A percentile compares a stretch with the other conserved stretches of the same genome.
phyloP scores from a whole-genome alignment of 352 stramenopile species.

The Phytophthora ramorum region DNA sequence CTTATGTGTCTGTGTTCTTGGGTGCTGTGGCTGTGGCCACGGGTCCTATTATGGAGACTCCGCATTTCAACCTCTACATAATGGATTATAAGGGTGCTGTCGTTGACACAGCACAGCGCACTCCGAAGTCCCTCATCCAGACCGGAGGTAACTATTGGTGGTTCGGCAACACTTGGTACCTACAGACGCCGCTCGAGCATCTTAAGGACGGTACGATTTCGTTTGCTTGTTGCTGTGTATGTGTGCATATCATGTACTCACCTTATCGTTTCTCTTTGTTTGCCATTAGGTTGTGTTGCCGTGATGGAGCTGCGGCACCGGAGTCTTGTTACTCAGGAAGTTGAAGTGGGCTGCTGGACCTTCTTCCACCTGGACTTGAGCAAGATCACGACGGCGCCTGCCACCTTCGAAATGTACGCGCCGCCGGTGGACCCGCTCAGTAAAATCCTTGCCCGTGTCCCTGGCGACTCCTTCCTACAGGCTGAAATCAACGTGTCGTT shows the following conservation, averaged over 20 bases:
- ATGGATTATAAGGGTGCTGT: slow-evolving; percentile 77
- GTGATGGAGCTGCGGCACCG: slow-evolving; percentile 89
- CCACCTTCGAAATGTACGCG: slow-evolving; percentile 91
- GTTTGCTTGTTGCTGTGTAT: slow-evolving; percentile 1
- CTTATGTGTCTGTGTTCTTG: slow-evolving; percentile 89
- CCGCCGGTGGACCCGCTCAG: slow-evolving; percentile 84
- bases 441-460: slow-evolving; percentile 87
- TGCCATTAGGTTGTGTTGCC: slow-evolving; percentile 73
- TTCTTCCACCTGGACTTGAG: slow-evolving; percentile 91
- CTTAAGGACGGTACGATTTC: slow-evolving; percentile 79
- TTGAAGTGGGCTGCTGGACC: slow-evolving; percentile 90
- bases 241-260: slow-evolving; percentile 6
- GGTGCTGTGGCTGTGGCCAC: slow-evolving; percentile 83
- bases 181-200: slow-evolving; percentile 87
- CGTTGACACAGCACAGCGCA: slow-evolving; percentile 78
- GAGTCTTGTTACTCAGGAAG: slow-evolving; percentile 83
- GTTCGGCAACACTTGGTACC: slow-evolving; percentile 91
- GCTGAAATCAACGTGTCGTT: slow-evolving; percentile 90
- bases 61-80: slow-evolving; percentile 89
- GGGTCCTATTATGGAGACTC: slow-evolving; percentile 87
- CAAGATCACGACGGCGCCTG: slow-evolving; percentile 86
- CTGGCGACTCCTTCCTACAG: slow-evolving; percentile 89
- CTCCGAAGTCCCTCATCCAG: slow-evolving; percentile 88
- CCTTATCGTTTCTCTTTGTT: slow-evolving; percentile 13
- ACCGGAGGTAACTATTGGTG: slow-evolving; percentile 88